Conservation (phyloP, 2,329 filamentous ascomycete species). For the Ophiobolus disseminans region DNA sequence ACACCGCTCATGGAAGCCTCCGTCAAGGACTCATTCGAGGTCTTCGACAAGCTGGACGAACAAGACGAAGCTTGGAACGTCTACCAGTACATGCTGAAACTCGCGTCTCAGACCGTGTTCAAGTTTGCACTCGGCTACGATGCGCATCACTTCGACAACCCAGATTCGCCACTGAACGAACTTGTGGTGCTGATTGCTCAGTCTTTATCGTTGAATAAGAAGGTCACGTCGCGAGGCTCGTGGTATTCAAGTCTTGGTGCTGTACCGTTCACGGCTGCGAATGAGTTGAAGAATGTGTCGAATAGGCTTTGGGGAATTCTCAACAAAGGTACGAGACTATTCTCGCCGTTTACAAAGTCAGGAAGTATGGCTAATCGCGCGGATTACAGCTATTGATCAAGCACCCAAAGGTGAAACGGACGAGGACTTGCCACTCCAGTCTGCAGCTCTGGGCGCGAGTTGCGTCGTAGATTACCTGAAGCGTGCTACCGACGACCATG, state of each 20-base stretch:
- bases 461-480: conserved; percentile 33
- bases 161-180: conserved; percentile 11
- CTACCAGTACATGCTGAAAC: conserved; percentile 24
- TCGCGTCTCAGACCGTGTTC: conserved; percentile 16
- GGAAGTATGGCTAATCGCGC: too few relatives aligned
- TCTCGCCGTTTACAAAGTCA: too few relatives aligned
- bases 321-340: conserved; percentile 5
- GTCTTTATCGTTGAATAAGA: conserved; percentile 18
- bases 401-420: conserved; percentile 16
- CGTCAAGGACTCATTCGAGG: conserved; percentile 19
- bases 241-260: conserved; percentile 18
- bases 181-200: conserved; percentile 16
- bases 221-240: conserved; percentile 13
- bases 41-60: conserved; percentile 22
- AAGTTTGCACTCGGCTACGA: conserved; percentile 18
- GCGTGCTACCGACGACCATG: conserved; percentile 29
- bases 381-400: conserved; percentile 15
- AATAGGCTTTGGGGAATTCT: conserved; percentile 8
- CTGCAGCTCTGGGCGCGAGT: conserved; percentile 46
- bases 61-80: conserved; percentile 21
- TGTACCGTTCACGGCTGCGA: conserved; percentile 12
- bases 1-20: conserved; percentile 17
- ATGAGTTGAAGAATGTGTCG: conserved; percentile 11
- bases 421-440: conserved; percentile 33
- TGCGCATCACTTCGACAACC: conserved; percentile 15